Base-by-base conservation (phyloP, 2,329 filamentous ascomycete genomes). In the Sporothrix variecibatus region DNA sequence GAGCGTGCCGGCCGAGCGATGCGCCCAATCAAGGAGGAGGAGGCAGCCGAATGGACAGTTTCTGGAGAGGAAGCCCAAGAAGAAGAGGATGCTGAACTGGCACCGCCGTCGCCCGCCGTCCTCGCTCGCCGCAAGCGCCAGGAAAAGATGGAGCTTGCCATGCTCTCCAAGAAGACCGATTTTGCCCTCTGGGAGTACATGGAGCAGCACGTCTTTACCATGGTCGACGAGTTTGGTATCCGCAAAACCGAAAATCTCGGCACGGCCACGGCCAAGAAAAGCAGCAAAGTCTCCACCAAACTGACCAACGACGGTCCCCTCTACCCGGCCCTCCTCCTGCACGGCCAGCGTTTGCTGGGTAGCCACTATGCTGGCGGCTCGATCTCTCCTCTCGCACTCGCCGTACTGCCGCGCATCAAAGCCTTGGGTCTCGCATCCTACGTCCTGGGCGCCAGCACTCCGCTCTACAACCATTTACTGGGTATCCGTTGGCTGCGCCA, bases 391-490 rank as follows among this genome's bases (percentile, higher is more conserved):
- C 84, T 92, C 0, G 84, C 86, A 0, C 85, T 92, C 62, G 85
- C 86, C 62, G 81, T 94, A 34, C 84, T 95, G 0, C 91, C 92
- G 0, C 87, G 88, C 8, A 84, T 94, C 78, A 93, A 92, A 79
- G 85, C 87, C 62, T 85, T 93, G 0, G 92, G 93, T 1, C 86
- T 92, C 1, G 87, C 89, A 0, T 92, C 91, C 0, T 93, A 92
- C 78, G 90, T 93, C 7, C 86, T 95, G 0, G 93, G 92, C 67
- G 91, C 89, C 6, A 90, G 90, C 23, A 92, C 92, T 0, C 84
- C 87, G 0, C 88, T 95, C 58, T 95, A 93, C 84, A 91, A 92
- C 79, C 85, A 89, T 68, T 85, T 94, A 46, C 85, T 93, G 31
- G 81, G 84, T 17, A 86, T 91, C 28, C 84, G 89, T 73, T 93